These are phyloP conservation scores for Dipodascopsis tothii DNA, from an alignment of 805 yeast species.

Conservation along the genomic window DNA sequence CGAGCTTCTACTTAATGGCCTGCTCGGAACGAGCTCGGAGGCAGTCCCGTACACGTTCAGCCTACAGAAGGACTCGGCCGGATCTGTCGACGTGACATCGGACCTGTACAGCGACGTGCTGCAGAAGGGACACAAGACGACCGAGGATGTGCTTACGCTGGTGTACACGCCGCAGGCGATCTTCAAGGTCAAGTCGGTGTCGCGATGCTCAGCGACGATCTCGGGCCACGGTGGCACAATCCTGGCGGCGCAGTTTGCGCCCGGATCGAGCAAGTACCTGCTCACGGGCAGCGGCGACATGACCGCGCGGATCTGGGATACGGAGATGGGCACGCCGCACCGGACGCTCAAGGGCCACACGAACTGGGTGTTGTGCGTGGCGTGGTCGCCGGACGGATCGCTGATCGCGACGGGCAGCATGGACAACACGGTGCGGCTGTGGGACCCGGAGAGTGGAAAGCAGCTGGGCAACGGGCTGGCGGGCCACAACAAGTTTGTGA, in stretches of 20 bases:
- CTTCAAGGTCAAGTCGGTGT: conserved; percentile 84
- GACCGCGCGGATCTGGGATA: conserved; percentile 95
- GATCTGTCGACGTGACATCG: conserved; percentile 61
- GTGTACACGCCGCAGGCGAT: conserved; percentile 92
- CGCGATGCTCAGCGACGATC: conserved; percentile 84
- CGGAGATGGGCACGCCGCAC: conserved; percentile 86
- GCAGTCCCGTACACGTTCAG: conserved; percentile 88
- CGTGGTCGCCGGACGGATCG: conserved; percentile 88
- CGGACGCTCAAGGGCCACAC: conserved; percentile 74
- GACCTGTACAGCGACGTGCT: conserved; percentile 73
- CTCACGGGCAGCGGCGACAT: conserved; percentile 95
- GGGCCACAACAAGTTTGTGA: conserved; percentile 87
- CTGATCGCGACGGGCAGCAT: conserved; percentile 91
- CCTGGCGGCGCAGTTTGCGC: conserved; percentile 87
- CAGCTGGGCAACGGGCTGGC: conserved; percentile 62
- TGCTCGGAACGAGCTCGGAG: conserved; percentile 58
- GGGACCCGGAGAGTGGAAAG: conserved; percentile 74
- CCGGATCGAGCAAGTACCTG: conserved; percentile 46
- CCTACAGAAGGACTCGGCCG: conserved; percentile 37
- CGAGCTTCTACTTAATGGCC: conserved; percentile 76
- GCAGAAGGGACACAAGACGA: conserved; percentile 77
- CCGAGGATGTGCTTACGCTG: conserved; percentile 87
- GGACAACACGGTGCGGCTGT: conserved; percentile 82
- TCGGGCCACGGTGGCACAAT: conserved; percentile 95
- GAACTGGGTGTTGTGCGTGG: conserved; percentile 88